Evolutionary conservation across 2,329 filamentous ascomycete genomes (phyloP).

Genomic region (Aspergillus ochraceus): DNA sequence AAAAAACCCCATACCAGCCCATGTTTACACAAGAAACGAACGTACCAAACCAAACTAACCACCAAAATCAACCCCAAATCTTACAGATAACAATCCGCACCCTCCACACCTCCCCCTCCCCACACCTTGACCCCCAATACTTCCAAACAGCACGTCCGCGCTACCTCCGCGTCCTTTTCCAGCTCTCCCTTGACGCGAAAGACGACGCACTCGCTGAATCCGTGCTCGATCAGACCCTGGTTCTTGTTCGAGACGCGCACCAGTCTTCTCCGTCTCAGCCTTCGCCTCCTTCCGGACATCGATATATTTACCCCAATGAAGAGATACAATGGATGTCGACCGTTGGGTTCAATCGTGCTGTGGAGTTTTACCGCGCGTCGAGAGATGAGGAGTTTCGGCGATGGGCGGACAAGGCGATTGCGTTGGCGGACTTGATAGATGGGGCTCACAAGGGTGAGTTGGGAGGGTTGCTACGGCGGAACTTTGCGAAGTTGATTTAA

Average conservation of each 20-base stretch:
- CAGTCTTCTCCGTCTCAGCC: neutral
- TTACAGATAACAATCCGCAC: slow-evolving; percentile 65
- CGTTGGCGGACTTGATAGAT: slow-evolving; percentile 30
- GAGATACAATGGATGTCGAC: slow-evolving; percentile 61
- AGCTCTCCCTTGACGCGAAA: slow-evolving; percentile 54
- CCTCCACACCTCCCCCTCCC: slow-evolving; percentile 57
- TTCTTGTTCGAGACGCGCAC: slow-evolving; percentile 14
- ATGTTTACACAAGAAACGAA: neutral
- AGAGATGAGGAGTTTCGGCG: slow-evolving; percentile 32
- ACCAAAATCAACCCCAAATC: neutral
- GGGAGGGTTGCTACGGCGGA: slow-evolving; percentile 26
- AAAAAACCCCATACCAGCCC: slow-evolving; percentile 9
- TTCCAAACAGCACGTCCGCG: slow-evolving; percentile 61
- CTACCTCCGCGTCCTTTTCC: slow-evolving; percentile 77
- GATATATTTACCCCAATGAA: slow-evolving; percentile 47
- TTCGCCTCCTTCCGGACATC: too few species aligned
- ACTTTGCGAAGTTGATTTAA: slow-evolving; percentile 25
- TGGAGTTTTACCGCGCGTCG: slow-evolving; percentile 50
- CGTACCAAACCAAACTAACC: neutral
- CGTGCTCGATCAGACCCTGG: slow-evolving; percentile 36
- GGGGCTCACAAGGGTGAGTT: slow-evolving; percentile 22
- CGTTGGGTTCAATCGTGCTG: slow-evolving; percentile 55
- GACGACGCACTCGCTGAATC: slow-evolving; percentile 32
- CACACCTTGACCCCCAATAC: slow-evolving; percentile 27
- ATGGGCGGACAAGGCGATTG: slow-evolving; percentile 40